Evolutionary conservation across 2,329 filamentous ascomycete species (phyloP), one percentile per base, ranked within the genome.

Genomic region (Triangularia verruculosa): DNA sequence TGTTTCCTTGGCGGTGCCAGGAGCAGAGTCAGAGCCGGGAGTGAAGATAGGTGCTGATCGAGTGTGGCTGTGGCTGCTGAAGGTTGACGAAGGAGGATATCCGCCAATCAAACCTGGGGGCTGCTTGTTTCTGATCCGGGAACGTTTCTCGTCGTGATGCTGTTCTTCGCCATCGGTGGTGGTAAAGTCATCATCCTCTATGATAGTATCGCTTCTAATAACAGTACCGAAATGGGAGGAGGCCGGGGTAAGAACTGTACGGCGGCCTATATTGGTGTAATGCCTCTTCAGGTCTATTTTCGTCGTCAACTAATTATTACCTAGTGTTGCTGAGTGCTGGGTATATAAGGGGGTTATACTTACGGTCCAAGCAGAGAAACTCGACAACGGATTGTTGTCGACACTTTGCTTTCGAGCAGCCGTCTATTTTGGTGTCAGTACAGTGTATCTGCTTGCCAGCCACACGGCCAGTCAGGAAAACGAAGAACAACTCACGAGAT

Each of bases 201-300:
- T 17, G 32, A 52, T 27, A 43, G 51, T 25, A n/a, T 27, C 20
- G 28, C 9, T n/a, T 47, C 22, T 34, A 17, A 57, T 30, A n/a
- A 57, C 30, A n/a, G 25, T 2, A 22, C 24, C 51, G 15, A 54
- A 24, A 2, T 28, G 20, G 22, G 51, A 54, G 25, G 51, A 54
- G 15, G 34, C 25, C 9, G 57, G 43, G 51, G 57, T 59, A 9
- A 43, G 57, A 22, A 17, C 24, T 51, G 34, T 52, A 15, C 54
- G 66, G 53, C 65, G 63, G 58, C 69, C 69, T 17, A 66, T 66
- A 59, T 61, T 27, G n/a, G 66, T 66, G 60, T 70, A 70, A 3
- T 66, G 65, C 4, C 62, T 64, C 63, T 66, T 70, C 47, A 70
- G 66, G 52, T 70, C 69, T 70, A n/a, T 57, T 28, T 43, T 27